Conservation (phyloP, 805 yeast species). For the Wickerhamomyces canadensis region DNA sequence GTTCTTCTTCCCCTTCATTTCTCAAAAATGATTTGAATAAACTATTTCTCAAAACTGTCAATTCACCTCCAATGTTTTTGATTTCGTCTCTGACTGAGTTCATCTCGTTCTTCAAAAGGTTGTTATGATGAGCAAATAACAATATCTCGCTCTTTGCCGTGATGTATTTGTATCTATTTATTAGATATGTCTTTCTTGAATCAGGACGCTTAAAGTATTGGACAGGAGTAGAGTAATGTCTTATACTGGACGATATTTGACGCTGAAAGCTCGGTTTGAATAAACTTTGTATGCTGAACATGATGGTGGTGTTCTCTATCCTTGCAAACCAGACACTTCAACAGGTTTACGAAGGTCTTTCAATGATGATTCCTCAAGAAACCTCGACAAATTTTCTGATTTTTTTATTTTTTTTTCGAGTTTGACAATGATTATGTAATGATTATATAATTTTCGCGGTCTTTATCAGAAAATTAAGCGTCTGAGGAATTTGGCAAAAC, state of each 20-base stretch:
- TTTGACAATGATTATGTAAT: no score
- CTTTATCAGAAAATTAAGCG: no score
- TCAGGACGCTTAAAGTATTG: slow-evolving; percentile 46
- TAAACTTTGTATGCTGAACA: slow-evolving; percentile 1
- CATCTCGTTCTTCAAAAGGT: slow-evolving; percentile 66
- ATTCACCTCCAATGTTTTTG: slow-evolving; percentile 56
- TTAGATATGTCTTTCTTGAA: slow-evolving; percentile 80
- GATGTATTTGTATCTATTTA: slow-evolving; percentile 72
- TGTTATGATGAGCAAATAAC: slow-evolving; percentile 81
- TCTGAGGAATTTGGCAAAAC: no score
- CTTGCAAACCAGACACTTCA: no score
- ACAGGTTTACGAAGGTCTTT: no score
- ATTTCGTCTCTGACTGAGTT: slow-evolving; percentile 57
- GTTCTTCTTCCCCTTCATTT: slow-evolving; percentile 65
- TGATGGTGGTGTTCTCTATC: slow-evolving; percentile 1
- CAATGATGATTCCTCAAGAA: no score
- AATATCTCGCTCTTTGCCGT: slow-evolving; percentile 65
- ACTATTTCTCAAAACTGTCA: slow-evolving; percentile 63
- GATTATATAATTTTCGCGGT: no score
- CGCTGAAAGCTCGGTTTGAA: slow-evolving; percentile 3
- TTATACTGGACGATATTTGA: slow-evolving; percentile 15
- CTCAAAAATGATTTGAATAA: slow-evolving; percentile 74
- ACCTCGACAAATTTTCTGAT: background rate
- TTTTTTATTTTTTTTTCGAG: background rate
- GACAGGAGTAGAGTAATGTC: slow-evolving; percentile 32